Evolutionary conservation across 2,329 filamentous ascomycete genomes (phyloP).

Genomic region (Exophiala calicioides): DNA sequence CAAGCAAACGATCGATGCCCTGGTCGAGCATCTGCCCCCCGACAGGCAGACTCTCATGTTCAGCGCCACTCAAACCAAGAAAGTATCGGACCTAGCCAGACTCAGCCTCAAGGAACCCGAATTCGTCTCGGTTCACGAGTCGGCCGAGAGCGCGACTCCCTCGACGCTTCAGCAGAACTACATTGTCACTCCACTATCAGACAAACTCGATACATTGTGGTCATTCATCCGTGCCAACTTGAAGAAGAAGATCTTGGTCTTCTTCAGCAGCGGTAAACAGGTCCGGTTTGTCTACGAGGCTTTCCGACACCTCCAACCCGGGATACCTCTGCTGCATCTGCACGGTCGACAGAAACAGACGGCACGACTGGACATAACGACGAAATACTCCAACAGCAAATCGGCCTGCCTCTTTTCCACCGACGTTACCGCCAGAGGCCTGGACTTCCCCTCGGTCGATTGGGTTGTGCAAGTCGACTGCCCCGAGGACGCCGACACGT

Average conservation of each 20-base stretch:
- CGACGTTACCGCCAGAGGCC: slow-evolving; percentile 87
- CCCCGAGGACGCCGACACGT: slow-evolving; percentile 94
- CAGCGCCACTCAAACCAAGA: slow-evolving; percentile 93
- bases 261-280: slow-evolving; percentile 92
- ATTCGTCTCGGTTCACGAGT: slow-evolving; percentile 91
- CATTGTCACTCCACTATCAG: slow-evolving; percentile 76
- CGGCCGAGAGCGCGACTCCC: slow-evolving; percentile 76
- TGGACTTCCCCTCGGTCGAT: slow-evolving; percentile 95
- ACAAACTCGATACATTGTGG: slow-evolving; percentile 90
- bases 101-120: slow-evolving; percentile 87
- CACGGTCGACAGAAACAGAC: slow-evolving; percentile 92
- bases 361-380: slow-evolving; percentile 82
- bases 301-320: slow-evolving; percentile 89
- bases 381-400: slow-evolving; percentile 77
- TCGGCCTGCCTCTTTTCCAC: slow-evolving; percentile 90
- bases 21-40: slow-evolving; percentile 85
- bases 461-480: slow-evolving; percentile 99
- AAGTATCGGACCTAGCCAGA: slow-evolving; percentile 86
- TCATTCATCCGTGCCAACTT: slow-evolving; percentile 89
- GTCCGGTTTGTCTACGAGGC: slow-evolving; percentile 94
- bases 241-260: slow-evolving; percentile 93
- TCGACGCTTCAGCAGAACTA: slow-evolving; percentile 87
- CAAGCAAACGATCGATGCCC: slow-evolving; percentile 82
- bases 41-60: slow-evolving; percentile 90
- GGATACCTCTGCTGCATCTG: slow-evolving; percentile 87